Base-by-base conservation (phyloP, 208 protist genomes). In the Paratrypanosoma confusum region DNA sequence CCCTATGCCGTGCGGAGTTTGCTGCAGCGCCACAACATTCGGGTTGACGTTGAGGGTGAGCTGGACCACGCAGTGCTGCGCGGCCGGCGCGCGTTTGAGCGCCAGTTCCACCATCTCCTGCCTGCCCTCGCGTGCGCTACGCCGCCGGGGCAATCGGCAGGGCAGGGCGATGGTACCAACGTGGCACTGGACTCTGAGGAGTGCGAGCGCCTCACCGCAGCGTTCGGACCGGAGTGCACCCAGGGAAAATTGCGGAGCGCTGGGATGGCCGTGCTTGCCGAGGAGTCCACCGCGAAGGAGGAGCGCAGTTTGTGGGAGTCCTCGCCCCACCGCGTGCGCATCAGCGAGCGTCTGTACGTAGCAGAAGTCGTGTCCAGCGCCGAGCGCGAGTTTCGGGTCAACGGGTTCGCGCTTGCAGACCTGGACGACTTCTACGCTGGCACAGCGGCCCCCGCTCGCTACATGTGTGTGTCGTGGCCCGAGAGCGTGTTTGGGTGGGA, bases 361-460 rank as follows among this genome's bases (percentile, higher is more conserved):
- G 71, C 57, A 13, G 61, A 68, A 34, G 57, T n/a, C n/a, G n/a
- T 80, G 40, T 40, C 32, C 20, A 39, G 50, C 6, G 14, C 1
- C 23, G 54, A 55, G 32, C 42, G 54, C 36, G 3, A 64, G 3
- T 77, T 60, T 28, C 21, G 79, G 31, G 55, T 79, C 35, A 84
- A 84, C 38, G 75, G 75, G 16, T 79, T 73, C 43, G 55, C 58
- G 22, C 35, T 73, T 25, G 39, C 63, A 6, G 55, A 48, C 36
- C 56, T 43, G 7, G 58, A 73, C 37, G 39, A 59, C 27, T 72
- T 82, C 27, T 58, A 72, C 52, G 33, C 34, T 3, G 32, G 57
- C 6, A 31, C 56, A 16, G 40, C 53, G 8, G 38, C n/a, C n/a
- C n/a, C n/a, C n/a, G n/a, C 77, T 44, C 49, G 39, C 17, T 75